Base-by-base conservation (phyloP, 176 grass and related monocot genomes). In the Puya raimondii region DNA sequence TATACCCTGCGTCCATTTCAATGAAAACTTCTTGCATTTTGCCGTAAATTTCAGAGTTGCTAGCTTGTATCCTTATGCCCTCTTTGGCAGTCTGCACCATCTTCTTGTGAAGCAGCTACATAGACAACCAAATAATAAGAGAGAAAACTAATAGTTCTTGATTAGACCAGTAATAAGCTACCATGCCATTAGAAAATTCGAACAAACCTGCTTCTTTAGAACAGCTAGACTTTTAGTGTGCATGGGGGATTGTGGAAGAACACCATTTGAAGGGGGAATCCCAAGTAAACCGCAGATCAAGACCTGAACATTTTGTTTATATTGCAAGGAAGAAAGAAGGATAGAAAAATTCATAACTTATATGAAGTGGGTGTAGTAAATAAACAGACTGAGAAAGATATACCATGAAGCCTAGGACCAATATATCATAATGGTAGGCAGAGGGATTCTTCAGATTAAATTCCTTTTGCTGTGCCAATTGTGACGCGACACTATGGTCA, bases 181-280 rank as follows among this genome's bases (percentile, higher is more conserved):
- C 16, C 9, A 11, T n/a, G 81, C 59, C 66, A 29, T 50, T 25
- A 70, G 64, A 33, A 52, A 51, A 77, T 70, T 27, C 9, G 9
- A 64, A 76, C 88, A 17, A 74, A 97, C 93, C 93, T 89, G 93
- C 23, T 78, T 86, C 75, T 79, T 97, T 11, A 92, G 93, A 72
- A 87, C 80, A 64, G 89, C 84, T 63, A 97, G 89, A 51, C 93
- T 92, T 76, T 70, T 97, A 11, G 89, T 97, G 76, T 97, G 93
- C 93, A 97, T 97, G 10, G 93, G 93, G 27, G 93, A 97, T 77
- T 97, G 93, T 71, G 89, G 89, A 82, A 97, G 83, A 49, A 97
- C 89, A 67, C 93, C 93, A 77, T 97, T 97, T 66, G 93, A 87
- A 76, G 93, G 93, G 66, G 93, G 93, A 58, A 97, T 87, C 11